These are phyloP conservation scores for Entomortierella chlamydospora DNA, from an alignment of 192 early-diverging fungal genomes.

Conservation along the genomic window DNA sequence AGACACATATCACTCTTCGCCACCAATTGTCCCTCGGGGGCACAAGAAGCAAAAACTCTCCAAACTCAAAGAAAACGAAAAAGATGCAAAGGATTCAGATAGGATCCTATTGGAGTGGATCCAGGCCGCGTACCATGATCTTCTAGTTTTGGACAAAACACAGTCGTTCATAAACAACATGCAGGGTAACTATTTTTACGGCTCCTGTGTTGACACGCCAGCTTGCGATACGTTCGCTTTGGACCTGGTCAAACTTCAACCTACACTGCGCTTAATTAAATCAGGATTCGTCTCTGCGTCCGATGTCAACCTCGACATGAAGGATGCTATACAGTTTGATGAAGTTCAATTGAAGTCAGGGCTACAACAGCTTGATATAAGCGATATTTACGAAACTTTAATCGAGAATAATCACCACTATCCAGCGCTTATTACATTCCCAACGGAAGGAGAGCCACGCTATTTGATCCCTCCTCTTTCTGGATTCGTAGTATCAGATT, in stretches of 20 bases:
- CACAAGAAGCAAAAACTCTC: slow-evolving; percentile 18
- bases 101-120: slow-evolving; percentile 19
- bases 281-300: slow-evolving; percentile 23
- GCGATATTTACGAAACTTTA: slow-evolving; percentile 25
- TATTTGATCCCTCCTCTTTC: slow-evolving; percentile 52
- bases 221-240: slow-evolving; percentile 13
- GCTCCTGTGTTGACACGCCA: slow-evolving; percentile 15
- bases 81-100: slow-evolving; percentile 1
- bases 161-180: slow-evolving; percentile 1
- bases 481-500: slow-evolving; percentile 46
- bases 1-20: background rate
- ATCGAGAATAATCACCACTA: slow-evolving; percentile 4
- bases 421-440: slow-evolving; percentile 7
- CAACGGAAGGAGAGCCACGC: slow-evolving; percentile 7
- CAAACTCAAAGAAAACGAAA: background rate
- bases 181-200: slow-evolving; percentile 25
- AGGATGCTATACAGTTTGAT: background rate
- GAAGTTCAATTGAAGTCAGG: slow-evolving; percentile 1
- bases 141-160: background rate
- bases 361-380: slow-evolving; percentile 12
- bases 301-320: background rate
- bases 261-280: slow-evolving; percentile 19
- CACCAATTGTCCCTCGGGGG: background rate
- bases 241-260: slow-evolving; percentile 29
- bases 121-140: background rate